A percentile compares a stretch with the other conserved stretches of the same genome.
phyloP scores from a whole-genome alignment of 805 yeast species.

The Nakazawaea sp. region DNA sequence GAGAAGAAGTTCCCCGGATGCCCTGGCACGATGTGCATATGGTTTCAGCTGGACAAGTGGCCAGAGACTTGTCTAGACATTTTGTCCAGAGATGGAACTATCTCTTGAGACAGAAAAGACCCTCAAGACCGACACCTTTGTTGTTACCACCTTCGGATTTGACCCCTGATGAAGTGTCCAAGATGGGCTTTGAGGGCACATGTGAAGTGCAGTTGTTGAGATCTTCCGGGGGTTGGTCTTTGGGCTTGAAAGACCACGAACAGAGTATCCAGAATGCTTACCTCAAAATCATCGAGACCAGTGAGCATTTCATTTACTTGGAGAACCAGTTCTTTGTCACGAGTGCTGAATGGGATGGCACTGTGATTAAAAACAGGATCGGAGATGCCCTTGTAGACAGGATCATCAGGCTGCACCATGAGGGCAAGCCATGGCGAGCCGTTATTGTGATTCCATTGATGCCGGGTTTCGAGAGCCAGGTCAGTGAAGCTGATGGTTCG shows the following conservation, averaged over 20 bases:
- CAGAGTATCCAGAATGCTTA: constrained; percentile 91
- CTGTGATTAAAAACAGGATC: constrained; percentile 75
- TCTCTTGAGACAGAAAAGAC: constrained; percentile 84
- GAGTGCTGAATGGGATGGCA: constrained; percentile 81
- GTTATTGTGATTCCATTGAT: constrained; percentile 86
- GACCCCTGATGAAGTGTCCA: constrained; percentile 60
- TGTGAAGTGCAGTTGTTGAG: constrained; percentile 89
- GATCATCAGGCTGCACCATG: constrained; percentile 79
- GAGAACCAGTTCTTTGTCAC: constrained; percentile 95
- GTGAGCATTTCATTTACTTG: constrained; percentile 88
- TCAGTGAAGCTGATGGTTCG: constrained; percentile 89
- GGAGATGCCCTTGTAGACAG: constrained; percentile 98
- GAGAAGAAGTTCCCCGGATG: constrained; percentile 82
- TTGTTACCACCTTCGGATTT: constrained; percentile 90
- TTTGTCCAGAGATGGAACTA: constrained; percentile 98
- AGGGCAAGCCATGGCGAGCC: constrained; percentile 80
- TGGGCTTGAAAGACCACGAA: constrained; percentile 81
- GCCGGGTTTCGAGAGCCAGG: constrained; percentile 96
- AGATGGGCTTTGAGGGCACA: constrained; percentile 63
- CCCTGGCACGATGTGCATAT: constrained; percentile 99
- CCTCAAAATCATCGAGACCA: constrained; percentile 80
- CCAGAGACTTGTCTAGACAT: constrained; percentile 87
- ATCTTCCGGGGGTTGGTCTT: constrained; percentile 90
- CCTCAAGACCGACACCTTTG: constrained; percentile 88
- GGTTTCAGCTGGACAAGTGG: constrained; percentile 91